Base-by-base conservation (phyloP, 495 filamentous ascomycete species). In the Penicillium parvum region DNA sequence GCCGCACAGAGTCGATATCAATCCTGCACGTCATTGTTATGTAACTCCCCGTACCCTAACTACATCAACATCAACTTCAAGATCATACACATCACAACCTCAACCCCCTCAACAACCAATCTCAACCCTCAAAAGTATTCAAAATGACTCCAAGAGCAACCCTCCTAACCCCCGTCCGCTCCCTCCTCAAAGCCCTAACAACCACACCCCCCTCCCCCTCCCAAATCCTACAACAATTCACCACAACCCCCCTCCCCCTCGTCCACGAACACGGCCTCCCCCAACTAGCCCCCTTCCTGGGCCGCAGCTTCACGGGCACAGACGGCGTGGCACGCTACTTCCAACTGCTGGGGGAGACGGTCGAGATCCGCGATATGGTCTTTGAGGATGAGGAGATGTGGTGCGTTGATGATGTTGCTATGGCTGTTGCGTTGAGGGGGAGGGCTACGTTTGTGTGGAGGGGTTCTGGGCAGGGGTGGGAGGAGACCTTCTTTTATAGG, bases 201-300 rank as follows among this genome's bases (percentile, higher is more conserved):
- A 45, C 56, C 41, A 48, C 60, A 27, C 45, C 53, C 23, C 61
- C 2, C 45, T 58, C 7, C 38, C 49, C 30, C 47, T 53, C 3
- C 30, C 52, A 15, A 34, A 32, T 81, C 37, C 62, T 79, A 19
- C 33, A 60, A 21, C 61, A 74, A 50, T 82, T 83, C 72, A 78
- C 77, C 40, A 47, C 53, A 18, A 12, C 41, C 17, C 61, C 63
- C 10, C 37, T 59, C 2, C 65, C 69, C 4, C 35, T 64, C 4
- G 68, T 70, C 30, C 60, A 69, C 57, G 81, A 84, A 48, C 76
- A 83, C 61, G 81, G 81, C 5, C 71, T 78, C 8, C 77, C 74
- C 3, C 70, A 73, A 40, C 58, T 83, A 1, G 79, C 79, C 8
- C 79, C 81, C 7, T 84, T 83, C 50, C 63, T 83, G 0, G 79